phyloP scores from a whole-genome alignment of 805 yeast species.

The Ogataea pini region DNA sequence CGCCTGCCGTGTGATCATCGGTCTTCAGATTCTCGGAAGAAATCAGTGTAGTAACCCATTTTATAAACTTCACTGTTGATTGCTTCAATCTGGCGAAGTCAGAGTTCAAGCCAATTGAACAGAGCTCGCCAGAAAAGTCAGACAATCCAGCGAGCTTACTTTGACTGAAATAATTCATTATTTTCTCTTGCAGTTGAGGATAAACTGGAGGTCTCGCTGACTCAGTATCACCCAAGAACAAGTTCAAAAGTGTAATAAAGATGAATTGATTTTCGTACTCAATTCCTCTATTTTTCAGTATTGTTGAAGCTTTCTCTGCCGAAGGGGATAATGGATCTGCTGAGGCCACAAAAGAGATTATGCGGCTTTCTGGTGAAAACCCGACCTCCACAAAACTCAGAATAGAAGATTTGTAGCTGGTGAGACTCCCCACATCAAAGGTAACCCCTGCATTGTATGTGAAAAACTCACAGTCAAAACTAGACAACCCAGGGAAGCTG shows the following conservation, averaged over 20 bases:
- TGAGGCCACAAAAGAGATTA: conserved; percentile 59
- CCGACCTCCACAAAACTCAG: conserved; percentile 46
- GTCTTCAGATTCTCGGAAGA: conserved; percentile 14
- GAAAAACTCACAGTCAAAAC: conserved; percentile 58
- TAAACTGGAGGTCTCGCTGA: conserved; percentile 53
- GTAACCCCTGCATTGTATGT: conserved; percentile 68
- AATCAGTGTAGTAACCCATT: conserved; percentile 49
- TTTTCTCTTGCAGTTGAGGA: conserved; percentile 53
- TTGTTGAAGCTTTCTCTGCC: conserved; percentile 53
- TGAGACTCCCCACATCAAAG: conserved; percentile 50
- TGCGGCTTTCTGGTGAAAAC: conserved; percentile 35
- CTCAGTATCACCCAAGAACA: conserved; percentile 53
- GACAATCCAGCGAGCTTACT: conserved; percentile 53
- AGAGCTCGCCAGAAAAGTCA: conserved; percentile 45
- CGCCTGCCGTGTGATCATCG: conserved; percentile 40
- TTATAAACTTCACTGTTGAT: conserved; percentile 60
- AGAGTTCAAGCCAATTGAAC: conserved; percentile 62
- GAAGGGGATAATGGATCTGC: conserved; percentile 58
- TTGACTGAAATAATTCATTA: conserved; percentile 49
- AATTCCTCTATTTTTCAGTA: conserved; percentile 49
- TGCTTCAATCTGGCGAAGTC: conserved; percentile 53
- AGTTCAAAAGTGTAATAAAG: conserved; percentile 43
- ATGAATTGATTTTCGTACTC: conserved; percentile 52
- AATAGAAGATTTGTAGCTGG: conserved; percentile 41
- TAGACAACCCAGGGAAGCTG: conserved; percentile 64